Conservation (phyloP, 345 rosid species). For the Salix koriyanagi region DNA sequence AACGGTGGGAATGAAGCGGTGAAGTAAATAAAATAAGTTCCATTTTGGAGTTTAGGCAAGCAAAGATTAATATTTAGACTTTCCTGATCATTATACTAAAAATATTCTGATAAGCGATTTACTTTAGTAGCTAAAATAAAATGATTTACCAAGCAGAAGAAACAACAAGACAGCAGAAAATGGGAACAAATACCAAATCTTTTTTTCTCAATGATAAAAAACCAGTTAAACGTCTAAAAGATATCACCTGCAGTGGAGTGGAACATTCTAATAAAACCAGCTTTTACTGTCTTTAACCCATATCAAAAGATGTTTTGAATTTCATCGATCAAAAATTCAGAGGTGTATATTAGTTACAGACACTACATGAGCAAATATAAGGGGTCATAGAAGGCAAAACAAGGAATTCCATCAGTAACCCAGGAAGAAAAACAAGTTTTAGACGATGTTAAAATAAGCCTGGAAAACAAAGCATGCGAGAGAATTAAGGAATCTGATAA, state of each 20-base stretch:
- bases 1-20: not conserved
- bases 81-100: not conserved
- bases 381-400: not conserved
- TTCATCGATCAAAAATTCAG: not conserved
- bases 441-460: not conserved
- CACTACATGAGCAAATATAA: not conserved
- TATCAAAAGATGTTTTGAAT: not conserved
- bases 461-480: not conserved
- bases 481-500: not conserved
- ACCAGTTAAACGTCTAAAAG: not conserved
- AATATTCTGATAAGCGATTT: not conserved
- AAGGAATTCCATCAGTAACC: not conserved
- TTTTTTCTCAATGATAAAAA: not conserved
- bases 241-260: not conserved
- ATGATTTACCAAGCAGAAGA: not conserved
- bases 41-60: not conserved
- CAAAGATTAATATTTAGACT: not conserved
- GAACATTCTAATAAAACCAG: not conserved
- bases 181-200: not conserved
- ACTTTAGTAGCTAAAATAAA: not conserved
- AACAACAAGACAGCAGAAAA: not conserved
- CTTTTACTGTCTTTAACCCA: not conserved
- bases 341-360: not conserved
- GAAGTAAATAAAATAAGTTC: not conserved
- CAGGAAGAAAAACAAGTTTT: not conserved